phyloP scores from a whole-genome alignment of 179 eudicot genomes.

The Drosera spatulata region DNA sequence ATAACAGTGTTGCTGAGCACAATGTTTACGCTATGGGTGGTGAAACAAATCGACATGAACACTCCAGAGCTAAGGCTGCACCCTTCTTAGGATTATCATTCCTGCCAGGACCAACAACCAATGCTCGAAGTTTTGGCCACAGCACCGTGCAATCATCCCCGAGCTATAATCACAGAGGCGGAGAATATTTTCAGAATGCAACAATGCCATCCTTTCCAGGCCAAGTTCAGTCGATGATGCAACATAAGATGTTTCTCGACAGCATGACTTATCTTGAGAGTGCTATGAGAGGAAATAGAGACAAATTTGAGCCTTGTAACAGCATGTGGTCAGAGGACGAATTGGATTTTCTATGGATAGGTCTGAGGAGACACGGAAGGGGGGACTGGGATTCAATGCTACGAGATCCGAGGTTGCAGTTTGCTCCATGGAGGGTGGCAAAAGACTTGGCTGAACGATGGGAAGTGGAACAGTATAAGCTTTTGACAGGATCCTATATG shows the following conservation, averaged over 20 bases:
- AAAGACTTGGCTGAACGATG: constrained; percentile 48
- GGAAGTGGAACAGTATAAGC: constrained; percentile 39
- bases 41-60: constrained; percentile 10
- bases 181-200: constrained; percentile 22
- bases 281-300: constrained; percentile 28
- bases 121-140: constrained; percentile 13
- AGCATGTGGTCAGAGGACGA: constrained; percentile 57
- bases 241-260: constrained; percentile 38
- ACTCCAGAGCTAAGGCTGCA: constrained; percentile 14
- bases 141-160: constrained; percentile 5
- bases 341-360: constrained; percentile 62
- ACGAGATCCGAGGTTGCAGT: constrained; percentile 46
- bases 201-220: constrained; percentile 15
- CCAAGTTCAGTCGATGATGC: constrained; percentile 13
- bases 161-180: constrained; percentile 8
- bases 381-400: constrained; percentile 64
- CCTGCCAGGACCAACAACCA: constrained; percentile 12
- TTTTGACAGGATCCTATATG: constrained; percentile 19
- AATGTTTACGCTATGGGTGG: constrained; percentile 1
- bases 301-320: constrained; percentile 20
- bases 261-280: constrained; percentile 29
- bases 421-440: constrained; percentile 42
- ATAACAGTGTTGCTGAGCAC: constrained; percentile 13
- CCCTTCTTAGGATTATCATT: constrained; percentile 15
- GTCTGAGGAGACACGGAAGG: constrained; percentile 58